Evolutionary conservation across 2,329 filamentous ascomycete genomes (phyloP).

Genomic region (Fusarium papillatum): DNA sequence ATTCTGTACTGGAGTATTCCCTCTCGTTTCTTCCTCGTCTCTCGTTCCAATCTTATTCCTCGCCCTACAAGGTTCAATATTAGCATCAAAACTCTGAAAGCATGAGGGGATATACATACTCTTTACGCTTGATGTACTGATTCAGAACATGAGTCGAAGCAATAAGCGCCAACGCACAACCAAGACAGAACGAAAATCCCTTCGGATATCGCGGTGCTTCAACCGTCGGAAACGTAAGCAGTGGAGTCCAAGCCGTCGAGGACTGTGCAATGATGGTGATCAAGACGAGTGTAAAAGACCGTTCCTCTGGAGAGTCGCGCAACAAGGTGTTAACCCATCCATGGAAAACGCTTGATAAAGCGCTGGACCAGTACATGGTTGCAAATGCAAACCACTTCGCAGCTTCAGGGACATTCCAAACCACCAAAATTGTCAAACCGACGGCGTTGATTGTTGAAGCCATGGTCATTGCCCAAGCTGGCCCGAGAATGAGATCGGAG

Average conservation of each 20-base stretch:
- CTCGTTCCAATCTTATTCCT: not conserved
- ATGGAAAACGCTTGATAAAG: slow-evolving; percentile 68
- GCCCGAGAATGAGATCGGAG: not conserved
- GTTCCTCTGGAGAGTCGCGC: slow-evolving; percentile 59
- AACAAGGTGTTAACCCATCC: slow-evolving; percentile 68
- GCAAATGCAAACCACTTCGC: slow-evolving; percentile 49
- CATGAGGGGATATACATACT: slow-evolving; percentile 21
- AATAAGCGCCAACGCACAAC: slow-evolving; percentile 49
- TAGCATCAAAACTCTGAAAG: not conserved
- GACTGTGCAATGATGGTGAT: slow-evolving; percentile 68
- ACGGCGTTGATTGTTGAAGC: not conserved
- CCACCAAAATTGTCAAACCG: not conserved
- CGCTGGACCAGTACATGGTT: slow-evolving; percentile 61
- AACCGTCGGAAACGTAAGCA: slow-evolving; percentile 63
- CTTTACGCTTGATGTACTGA: slow-evolving; percentile 36
- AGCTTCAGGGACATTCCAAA: not conserved
- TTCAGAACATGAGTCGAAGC: slow-evolving; percentile 41
- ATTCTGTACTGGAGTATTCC: not conserved
- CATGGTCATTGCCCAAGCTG: not conserved
- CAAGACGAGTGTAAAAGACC: slow-evolving; percentile 63
- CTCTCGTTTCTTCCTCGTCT: not conserved
- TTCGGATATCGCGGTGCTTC: slow-evolving; percentile 58
- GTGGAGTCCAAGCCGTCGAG: slow-evolving; percentile 68
- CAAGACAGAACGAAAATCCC: slow-evolving; percentile 55
- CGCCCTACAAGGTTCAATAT: not conserved